Percentiles rank a stretch among this genome's conserved stretches.
phyloP scores from a whole-genome alignment of 2,329 filamentous ascomycete genomes.

The Camillea tinctor region DNA sequence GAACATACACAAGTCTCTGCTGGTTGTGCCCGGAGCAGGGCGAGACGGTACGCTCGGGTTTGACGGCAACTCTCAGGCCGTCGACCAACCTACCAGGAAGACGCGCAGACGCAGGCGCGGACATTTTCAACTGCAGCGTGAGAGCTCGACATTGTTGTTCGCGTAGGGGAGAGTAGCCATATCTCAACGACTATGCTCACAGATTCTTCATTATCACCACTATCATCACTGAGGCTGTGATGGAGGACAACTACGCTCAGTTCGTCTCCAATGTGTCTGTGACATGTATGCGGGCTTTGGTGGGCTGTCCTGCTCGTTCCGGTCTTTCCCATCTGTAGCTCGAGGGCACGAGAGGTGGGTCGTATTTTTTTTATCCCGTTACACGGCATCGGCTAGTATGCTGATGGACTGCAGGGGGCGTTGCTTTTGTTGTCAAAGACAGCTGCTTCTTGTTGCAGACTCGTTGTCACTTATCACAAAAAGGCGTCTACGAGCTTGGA shows the following conservation, averaged over 20 bases:
- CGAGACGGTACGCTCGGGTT: background rate
- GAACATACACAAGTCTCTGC: background rate
- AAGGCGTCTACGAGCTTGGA: background rate
- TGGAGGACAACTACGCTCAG: constrained; percentile 1
- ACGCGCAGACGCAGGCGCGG: background rate
- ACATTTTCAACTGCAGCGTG: background rate
- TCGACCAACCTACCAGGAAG: background rate
- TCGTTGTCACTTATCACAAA: background rate
- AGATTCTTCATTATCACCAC: background rate
- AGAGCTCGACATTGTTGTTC: background rate
- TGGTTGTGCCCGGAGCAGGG: background rate
- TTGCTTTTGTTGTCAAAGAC: background rate
- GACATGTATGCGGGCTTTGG: constrained; percentile 26
- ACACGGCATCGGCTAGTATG: constrained; percentile 20
- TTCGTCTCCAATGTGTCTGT: constrained; percentile 23
- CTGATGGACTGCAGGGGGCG: constrained; percentile 12
- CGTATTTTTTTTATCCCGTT: constrained; percentile 13
- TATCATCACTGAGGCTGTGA: background rate
- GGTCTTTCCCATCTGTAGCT: constrained; percentile 19
- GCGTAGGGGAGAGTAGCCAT: background rate
- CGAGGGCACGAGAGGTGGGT: constrained; percentile 16
- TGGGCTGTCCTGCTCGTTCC: constrained; percentile 26
- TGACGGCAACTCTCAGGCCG: background rate
- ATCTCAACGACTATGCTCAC: background rate
- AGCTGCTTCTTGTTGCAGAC: background rate